These are phyloP conservation scores for Cercophora newfieldiana DNA, from an alignment of 495 filamentous ascomycete species.

Conservation along the genomic window DNA sequence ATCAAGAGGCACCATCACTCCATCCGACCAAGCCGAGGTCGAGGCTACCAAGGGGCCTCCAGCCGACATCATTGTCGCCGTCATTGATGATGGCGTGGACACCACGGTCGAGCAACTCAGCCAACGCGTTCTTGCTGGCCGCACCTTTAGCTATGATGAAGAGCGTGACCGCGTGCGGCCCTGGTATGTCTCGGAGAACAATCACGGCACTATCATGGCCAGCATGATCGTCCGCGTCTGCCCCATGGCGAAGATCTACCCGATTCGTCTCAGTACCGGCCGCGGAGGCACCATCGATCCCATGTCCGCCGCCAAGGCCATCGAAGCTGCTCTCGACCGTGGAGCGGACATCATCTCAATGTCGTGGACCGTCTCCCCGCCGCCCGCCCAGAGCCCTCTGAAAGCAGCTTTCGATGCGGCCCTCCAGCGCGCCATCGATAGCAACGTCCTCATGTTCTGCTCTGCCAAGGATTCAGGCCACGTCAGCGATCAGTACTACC, in stretches of 20 bases:
- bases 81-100: slow-evolving; percentile 49
- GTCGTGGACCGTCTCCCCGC: slow-evolving; percentile 32
- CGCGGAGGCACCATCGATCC: neutral
- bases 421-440: neutral
- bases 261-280: neutral
- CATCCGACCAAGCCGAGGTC: slow-evolving; percentile 6
- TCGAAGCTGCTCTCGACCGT: slow-evolving; percentile 26
- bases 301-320: slow-evolving; percentile 17
- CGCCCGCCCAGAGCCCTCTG: neutral
- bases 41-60: slow-evolving; percentile 10
- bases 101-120: slow-evolving; percentile 14
- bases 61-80: slow-evolving; percentile 36
- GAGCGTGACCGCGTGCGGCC: slow-evolving; percentile 26
- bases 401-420: neutral
- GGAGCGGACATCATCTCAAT: slow-evolving; percentile 35
- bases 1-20: slow-evolving; percentile 2
- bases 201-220: slow-evolving; percentile 48
- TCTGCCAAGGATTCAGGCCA: slow-evolving; percentile 12
- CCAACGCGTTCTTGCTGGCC: slow-evolving; percentile 15
- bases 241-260: slow-evolving; percentile 21
- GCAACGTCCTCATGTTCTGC: slow-evolving; percentile 19
- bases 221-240: slow-evolving; percentile 38
- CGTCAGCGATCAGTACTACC: neutral
- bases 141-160: slow-evolving; percentile 31
- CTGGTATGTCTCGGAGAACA: slow-evolving; percentile 35